Evolutionary conservation across 164 flowering plant genomes (phyloP), one percentile per base, ranked within the genome.

Genomic region (Echeveria elegans): DNA sequence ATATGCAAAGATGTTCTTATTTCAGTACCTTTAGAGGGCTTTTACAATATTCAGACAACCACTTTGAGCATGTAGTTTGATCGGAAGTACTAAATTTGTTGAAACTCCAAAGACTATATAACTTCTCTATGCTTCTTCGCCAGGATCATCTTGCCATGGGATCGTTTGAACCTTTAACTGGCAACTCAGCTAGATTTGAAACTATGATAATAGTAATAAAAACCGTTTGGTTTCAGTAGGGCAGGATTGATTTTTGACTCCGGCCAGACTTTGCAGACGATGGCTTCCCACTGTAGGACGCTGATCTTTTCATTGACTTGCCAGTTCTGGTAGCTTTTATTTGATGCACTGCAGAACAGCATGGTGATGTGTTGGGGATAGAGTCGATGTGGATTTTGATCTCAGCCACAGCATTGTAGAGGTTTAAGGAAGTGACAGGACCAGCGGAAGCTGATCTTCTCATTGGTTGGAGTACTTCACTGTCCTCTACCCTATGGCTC

Each of bases 401-500:
- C 2, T 56, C 61, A 28, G 31, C 19, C 34, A 56, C 32, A 14
- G 61, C 18, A 12, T 14, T 23, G 8, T 26, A 4, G 32, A 56
- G n/a, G 2, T 28, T 56, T 28, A 19, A 28, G 12, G 32, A 14
- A 56, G 61, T 15, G 2, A 28, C 61, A 28, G 61, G 32, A 56
- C 32, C 61, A 12, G 61, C 61, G 3, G 61, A 56, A 56, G 28
- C 32, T 12, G 32, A 28, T 56, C 61, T 56, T 28, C 61, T 68
- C 24, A 21, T 52, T 60, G 5, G 12, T 30, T 74, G 32, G 15
- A 18, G 47, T 29, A 61, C 26, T 30, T 66, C 72, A 52, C 69
- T 45, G 40, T 41, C 6, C 1, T n/a, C 10, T 1, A 48, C 36
- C 59, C 59, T 64, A 31, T 50, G 69, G 30, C 68, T 71, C 72